phyloP scores from a whole-genome alignment of 345 rosid species.

The Trapa bicornis region DNA sequence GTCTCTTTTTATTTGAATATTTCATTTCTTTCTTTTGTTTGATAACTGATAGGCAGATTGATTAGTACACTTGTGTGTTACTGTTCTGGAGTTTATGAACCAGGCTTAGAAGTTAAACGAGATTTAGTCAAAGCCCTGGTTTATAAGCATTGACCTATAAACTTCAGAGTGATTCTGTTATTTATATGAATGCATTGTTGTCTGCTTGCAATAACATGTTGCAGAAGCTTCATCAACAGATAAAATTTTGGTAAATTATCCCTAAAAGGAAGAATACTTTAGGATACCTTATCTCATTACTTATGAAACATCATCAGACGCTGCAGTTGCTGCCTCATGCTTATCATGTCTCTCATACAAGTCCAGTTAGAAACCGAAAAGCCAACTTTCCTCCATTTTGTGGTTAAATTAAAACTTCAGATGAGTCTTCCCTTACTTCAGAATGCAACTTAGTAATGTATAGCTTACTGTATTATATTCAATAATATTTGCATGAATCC shows the following conservation, averaged over 20 bases:
- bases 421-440: neutral
- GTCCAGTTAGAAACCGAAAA: neutral
- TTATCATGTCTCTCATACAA: neutral
- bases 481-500: neutral
- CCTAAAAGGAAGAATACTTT: no score
- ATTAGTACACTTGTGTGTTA: neutral
- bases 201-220: neutral
- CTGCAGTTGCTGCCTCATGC: neutral
- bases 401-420: neutral
- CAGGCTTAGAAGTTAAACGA: neutral
- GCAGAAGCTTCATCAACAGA: neutral
- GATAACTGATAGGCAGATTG: no score
- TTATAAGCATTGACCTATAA: neutral
- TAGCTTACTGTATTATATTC: neutral
- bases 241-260: no score
- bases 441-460: neutral
- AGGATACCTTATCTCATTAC: neutral
- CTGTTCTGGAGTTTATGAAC: neutral
- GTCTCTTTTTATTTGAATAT: no score
- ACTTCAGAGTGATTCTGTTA: neutral
- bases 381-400: neutral
- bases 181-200: neutral
- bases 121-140: neutral
- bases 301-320: neutral
- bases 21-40: no score